These are phyloP conservation scores for Pleurostoma richardsiae DNA, from an alignment of 2,329 filamentous ascomycete species.

Conservation along the genomic window DNA sequence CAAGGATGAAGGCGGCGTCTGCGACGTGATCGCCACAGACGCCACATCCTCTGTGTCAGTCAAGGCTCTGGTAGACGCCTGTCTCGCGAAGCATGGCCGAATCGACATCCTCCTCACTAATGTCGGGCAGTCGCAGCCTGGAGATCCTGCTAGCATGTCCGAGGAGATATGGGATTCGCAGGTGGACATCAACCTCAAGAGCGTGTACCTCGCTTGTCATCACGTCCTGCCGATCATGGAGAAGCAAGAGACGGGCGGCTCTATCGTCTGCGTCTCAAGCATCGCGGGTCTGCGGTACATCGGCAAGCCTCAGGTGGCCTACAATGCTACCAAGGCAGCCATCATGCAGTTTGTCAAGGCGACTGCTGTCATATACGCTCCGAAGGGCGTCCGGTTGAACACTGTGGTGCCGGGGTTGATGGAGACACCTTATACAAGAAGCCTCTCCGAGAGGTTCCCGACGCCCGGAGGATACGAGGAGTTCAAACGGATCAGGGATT, in stretches of 20 bases:
- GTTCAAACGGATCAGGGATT: conserved; percentile 44
- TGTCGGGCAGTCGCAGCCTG: conserved; percentile 49
- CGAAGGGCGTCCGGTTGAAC: conserved; percentile 43
- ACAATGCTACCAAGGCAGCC: conserved; percentile 45
- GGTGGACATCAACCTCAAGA: conserved; percentile 50
- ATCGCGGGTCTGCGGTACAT: conserved; percentile 48
- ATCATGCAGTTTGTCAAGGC: conserved; percentile 44
- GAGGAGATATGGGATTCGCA: conserved; percentile 48
- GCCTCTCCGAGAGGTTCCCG: neutral
- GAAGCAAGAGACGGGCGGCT: conserved; percentile 30
- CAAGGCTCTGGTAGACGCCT: conserved; percentile 45
- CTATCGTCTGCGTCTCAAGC: conserved; percentile 42
- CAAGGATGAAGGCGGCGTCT: conserved; percentile 22
- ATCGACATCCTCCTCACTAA: conserved; percentile 59
- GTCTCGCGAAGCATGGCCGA: conserved; percentile 44
- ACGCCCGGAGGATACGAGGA: conserved; percentile 32
- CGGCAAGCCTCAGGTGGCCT: conserved; percentile 45
- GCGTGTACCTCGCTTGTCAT: conserved; percentile 48
- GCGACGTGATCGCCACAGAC: conserved; percentile 37
- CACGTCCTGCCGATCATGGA: conserved; percentile 50
- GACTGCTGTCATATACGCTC: conserved; percentile 44
- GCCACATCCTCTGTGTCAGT: conserved; percentile 48
- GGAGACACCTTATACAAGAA: conserved; percentile 39
- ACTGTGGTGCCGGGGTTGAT: conserved; percentile 52
- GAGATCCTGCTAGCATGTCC: conserved; percentile 36